These are phyloP conservation scores for grape (Vitis vinifera) DNA, from an alignment of 164 flowering plant genomes.

Conservation along the genomic window ASM3070453v1 NC_081808.1:2174501-2175000, in stretches of 20 bases:
- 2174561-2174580: conserved; percentile 78
- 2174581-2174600: conserved; percentile 77
- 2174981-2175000: neutral
- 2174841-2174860: conserved; percentile 72
- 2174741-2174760: neutral
- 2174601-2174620: conserved; percentile 89
- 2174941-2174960: conserved; percentile 89
- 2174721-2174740: neutral
- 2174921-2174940: conserved; percentile 85
- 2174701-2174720: no score
- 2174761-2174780: neutral
- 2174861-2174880: conserved; percentile 80
- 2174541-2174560: conserved; percentile 82
- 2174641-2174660: neutral
- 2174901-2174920: conserved; percentile 82
- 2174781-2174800: conserved; percentile 69
- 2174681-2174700: no score
- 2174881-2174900: conserved; percentile 87
- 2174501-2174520: conserved; percentile 72
- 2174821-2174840: conserved; percentile 84
- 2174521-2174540: conserved; percentile 86
- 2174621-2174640: neutral
- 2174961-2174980: conserved; percentile 36
- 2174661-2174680: neutral
- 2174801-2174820: conserved; percentile 92